These are phyloP conservation scores for Mucor velutinosus DNA, from an alignment of 371 early-diverging fungal species.

Conservation along the genomic window DNA sequence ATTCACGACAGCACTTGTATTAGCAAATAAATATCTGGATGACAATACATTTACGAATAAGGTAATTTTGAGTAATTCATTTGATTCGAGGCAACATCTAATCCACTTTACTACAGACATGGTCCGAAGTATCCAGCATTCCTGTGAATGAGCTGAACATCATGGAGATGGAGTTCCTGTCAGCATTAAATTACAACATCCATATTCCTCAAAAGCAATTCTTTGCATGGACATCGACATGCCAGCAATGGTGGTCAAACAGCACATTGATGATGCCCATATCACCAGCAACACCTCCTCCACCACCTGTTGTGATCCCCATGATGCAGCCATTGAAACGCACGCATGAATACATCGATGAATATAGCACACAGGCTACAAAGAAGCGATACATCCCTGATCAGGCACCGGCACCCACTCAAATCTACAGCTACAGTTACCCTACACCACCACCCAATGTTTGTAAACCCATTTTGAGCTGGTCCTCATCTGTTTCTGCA, in stretches of 20 bases:
- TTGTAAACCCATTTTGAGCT: slow-evolving; percentile 46
- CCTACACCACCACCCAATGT: slow-evolving; percentile 4
- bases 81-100: neutral
- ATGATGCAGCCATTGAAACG: slow-evolving; percentile 3
- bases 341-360: neutral
- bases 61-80: slow-evolving; percentile 23
- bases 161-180: slow-evolving; percentile 77
- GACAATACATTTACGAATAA: slow-evolving; percentile 73
- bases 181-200: slow-evolving; percentile 57
- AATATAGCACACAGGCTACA: slow-evolving; percentile 8
- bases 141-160: slow-evolving; percentile 66
- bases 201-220: slow-evolving; percentile 43
- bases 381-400: slow-evolving; percentile 4
- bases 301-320: slow-evolving; percentile 6
- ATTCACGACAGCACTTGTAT: slow-evolving; percentile 66
- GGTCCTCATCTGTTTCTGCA: slow-evolving; percentile 41
- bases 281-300: neutral
- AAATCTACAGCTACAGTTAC: slow-evolving; percentile 4
- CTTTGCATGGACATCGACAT: slow-evolving; percentile 41
- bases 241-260: slow-evolving; percentile 31
- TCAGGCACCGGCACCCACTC: neutral
- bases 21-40: slow-evolving; percentile 69
- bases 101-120: slow-evolving; percentile 44
- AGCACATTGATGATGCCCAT: neutral
- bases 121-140: slow-evolving; percentile 73